Percentiles rank a stretch among this genome's conserved stretches.
phyloP scores from a whole-genome alignment of 768 basidiomycete genomes.

The Mycena leptocephala region DNA sequence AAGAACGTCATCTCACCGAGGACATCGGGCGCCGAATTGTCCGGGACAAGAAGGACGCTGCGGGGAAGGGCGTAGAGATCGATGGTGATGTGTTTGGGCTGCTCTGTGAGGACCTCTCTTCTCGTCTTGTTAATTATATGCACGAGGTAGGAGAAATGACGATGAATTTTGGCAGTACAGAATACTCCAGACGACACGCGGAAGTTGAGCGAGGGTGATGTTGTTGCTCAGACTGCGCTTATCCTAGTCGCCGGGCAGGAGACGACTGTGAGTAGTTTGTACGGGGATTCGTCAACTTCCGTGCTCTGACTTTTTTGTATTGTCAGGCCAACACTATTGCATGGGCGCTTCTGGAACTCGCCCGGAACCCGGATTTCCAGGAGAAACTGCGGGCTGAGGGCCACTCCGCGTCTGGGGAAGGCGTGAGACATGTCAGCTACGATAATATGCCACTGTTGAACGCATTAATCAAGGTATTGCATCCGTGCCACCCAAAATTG shows the following conservation, averaged over 20 bases:
- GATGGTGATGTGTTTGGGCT: slow-evolving; percentile 1
- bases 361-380: slow-evolving; percentile 17
- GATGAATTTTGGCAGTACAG: not conserved
- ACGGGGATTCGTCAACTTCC: too few relatives aligned
- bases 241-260: slow-evolving; percentile 30
- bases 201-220: slow-evolving; percentile 12
- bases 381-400: slow-evolving; percentile 17
- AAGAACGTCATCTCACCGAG: not conserved
- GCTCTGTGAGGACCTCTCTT: not conserved
- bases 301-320: not conserved
- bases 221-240: slow-evolving; percentile 4
- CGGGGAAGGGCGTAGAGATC: not conserved
- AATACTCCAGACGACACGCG: not conserved
- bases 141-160: too few relatives aligned
- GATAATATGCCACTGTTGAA: too few relatives aligned
- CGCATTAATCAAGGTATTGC: too few relatives aligned
- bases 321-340: not conserved
- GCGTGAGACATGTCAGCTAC: not conserved
- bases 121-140: not conserved
- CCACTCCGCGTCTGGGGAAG: not conserved
- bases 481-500: too few relatives aligned
- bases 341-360: slow-evolving; percentile 10
- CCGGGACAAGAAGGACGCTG: slow-evolving; percentile 7
- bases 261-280: slow-evolving; percentile 4
- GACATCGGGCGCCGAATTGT: not conserved